Base-by-base conservation (phyloP, 176 grass and related monocot genomes). In the Phragmites australis region DNA sequence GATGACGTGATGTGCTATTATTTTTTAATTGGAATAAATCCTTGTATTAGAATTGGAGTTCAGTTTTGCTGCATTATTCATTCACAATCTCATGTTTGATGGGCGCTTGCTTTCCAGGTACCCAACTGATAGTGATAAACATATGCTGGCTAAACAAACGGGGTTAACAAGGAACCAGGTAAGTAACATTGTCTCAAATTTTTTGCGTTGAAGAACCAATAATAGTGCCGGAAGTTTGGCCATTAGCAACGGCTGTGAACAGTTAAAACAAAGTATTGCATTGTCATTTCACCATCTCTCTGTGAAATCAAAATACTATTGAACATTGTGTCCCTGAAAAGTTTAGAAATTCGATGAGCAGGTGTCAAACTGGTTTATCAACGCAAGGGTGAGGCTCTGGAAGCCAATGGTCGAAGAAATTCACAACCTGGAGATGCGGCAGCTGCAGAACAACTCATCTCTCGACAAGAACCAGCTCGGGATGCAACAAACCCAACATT, bases 361-460 rank as follows among this genome's bases (percentile, higher is more conserved):
- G 97, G 97, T 99, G 26, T 99, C 97, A 14, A 99, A 99, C 70
- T 99, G 97, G 97, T 99, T 99, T 53, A 99, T 99, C 72, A 99
- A 99, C 21, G 97, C 97, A 39, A 93, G 97, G 86, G 97, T 99
- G 61, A 81, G 97, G 18, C 90, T 99, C 9, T 99, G 97, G 97
- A 99, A 99, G 82, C 97, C 97, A 6, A 99, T 99, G 97, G 93
- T 99, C 15, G 97, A 99, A 83, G 97, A 99, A 75, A 90, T 99
- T 34, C 97, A 99, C 73, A 86, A 88, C 64, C 90, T 99, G 0
- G 97, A 99, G 74, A 91, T 99, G 84, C 84, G 79, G 30, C 90
- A 95, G 76, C 19, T 75, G 48, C 88, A 92, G 9, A 93, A 86
- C 54, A 89, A 89, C 52, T 55, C 90, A 0, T 54, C 76, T 4